Evolutionary conservation across 192 early-diverging fungal species (phyloP), one percentile per base, ranked within the genome.

Genomic region (Umbelopsis sp.): DNA sequence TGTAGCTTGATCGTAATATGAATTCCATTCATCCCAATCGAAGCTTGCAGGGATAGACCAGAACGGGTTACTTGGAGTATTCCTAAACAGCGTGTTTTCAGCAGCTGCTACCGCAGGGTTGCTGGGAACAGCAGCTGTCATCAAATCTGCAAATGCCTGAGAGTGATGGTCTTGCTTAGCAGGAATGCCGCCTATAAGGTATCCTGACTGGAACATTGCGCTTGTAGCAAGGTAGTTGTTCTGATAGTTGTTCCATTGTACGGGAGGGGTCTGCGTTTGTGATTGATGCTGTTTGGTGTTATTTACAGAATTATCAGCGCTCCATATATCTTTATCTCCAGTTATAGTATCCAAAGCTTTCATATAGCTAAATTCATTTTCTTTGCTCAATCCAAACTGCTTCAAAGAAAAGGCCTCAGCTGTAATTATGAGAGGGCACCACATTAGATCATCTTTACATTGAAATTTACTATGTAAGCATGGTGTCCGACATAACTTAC

Each of bases 61-160:
- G 69, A 78, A 78, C 0, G 77, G 77, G 47, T 78, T 78, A 31
- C 71, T 74, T 26, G 77, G 77, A 34, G 70, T 78, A 32, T 78
- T 68, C 11, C 72, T 54, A 34, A 78, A 78, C 25, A 68, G 16
- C 11, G 43, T 73, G 44, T 56, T 70, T 26, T 16, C 69, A 9
- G 65, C 22, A 67, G 44, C 52, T 44, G 52, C 65, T n/a, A 38
- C 34, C 0, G 31, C 41, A 17, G 50, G 34, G 10, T 32, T 29
- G 14, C 44, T 45, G 36, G 53, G 38, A 2, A 45, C 45, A 25
- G 65, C 20, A 24, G 69, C 36, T 52, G 59, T 31, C 36, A 44
- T 20, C 34, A 52, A 22, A 69, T 51, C 4, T 34, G 47, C 2
- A 22, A 47, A 69, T 2, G 26, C 14, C 26, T 22, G 32, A n/a